Conservation (phyloP, 208 protist genomes). For the Acanthamoeba culbertsoni region DNA sequence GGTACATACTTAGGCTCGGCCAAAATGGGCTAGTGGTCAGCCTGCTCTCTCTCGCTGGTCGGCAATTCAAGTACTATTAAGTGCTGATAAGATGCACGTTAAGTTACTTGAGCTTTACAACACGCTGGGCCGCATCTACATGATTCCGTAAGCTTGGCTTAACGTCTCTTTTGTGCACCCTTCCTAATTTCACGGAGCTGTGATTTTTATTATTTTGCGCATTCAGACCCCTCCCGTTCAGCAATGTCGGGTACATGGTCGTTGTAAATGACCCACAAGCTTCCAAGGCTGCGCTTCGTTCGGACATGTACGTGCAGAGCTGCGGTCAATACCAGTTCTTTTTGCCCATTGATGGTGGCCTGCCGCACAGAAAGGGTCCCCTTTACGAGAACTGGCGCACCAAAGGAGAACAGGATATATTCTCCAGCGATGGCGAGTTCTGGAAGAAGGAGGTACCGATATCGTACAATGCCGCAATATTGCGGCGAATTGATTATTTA, state of each 20-base stretch:
- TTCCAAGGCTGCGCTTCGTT: background rate
- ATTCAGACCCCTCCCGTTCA: background rate
- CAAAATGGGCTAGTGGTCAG: background rate
- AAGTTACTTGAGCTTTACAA: background rate
- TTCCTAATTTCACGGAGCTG: background rate
- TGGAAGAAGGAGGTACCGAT: conserved; percentile 9
- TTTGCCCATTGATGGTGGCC: background rate
- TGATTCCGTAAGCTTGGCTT: background rate
- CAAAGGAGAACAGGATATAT: background rate
- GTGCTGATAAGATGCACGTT: background rate
- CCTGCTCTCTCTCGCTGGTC: background rate
- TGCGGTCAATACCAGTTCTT: no score
- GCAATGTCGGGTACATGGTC: background rate
- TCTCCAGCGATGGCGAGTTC: background rate
- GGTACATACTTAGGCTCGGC: background rate
- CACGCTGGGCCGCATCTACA: background rate
- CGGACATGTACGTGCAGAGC: background rate
- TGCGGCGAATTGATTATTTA: background rate
- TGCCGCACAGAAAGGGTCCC: background rate
- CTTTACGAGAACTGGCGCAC: background rate
- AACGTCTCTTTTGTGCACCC: background rate
- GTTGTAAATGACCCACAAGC: background rate
- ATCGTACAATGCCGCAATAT: no score
- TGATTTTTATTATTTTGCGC: no score
- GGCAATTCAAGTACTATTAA: background rate